These are phyloP conservation scores for Chimonanthus praecox DNA, from an alignment of 164 flowering plant genomes.

Conservation along the genomic window DNA sequence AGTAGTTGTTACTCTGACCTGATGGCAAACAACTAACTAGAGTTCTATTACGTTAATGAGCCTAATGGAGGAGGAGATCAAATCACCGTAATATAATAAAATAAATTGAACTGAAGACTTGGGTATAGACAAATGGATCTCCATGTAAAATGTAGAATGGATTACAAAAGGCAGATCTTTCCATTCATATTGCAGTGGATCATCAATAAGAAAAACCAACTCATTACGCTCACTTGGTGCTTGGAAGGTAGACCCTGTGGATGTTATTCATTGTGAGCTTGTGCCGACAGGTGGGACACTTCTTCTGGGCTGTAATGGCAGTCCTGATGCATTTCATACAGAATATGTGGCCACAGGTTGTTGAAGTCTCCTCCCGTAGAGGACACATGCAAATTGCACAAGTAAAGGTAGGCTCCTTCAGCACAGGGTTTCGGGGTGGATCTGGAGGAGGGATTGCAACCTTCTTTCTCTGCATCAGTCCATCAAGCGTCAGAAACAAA, in stretches of 20 bases:
- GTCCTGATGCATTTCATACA: constrained; percentile 75
- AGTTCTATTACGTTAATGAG: no score
- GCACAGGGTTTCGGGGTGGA: constrained; percentile 13
- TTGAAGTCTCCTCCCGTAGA: constrained; percentile 62
- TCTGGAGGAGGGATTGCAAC: neutral
- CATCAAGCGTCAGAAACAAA: neutral
- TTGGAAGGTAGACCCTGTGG: constrained; percentile 77
- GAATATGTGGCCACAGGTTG: constrained; percentile 94
- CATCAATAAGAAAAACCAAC: neutral
- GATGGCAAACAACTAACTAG: no score
- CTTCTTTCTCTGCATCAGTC: constrained; percentile 28
- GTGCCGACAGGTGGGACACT: constrained; percentile 87
- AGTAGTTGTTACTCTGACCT: no score
- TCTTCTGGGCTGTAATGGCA: constrained; percentile 51
- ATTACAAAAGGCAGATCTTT: neutral
- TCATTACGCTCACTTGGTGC: constrained; percentile 21
- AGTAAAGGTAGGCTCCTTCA: constrained; percentile 54
- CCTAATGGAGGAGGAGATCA: no score
- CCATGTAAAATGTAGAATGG: neutral
- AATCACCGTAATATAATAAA: no score
- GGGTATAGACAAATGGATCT: neutral
- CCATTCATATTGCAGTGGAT: neutral
- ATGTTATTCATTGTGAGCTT: constrained; percentile 45
- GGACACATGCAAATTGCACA: constrained; percentile 86
- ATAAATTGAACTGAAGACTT: neutral